Evolutionary conservation across 2,329 filamentous ascomycete species (phyloP).

Genomic region (Stromatinia cepivora): DNA sequence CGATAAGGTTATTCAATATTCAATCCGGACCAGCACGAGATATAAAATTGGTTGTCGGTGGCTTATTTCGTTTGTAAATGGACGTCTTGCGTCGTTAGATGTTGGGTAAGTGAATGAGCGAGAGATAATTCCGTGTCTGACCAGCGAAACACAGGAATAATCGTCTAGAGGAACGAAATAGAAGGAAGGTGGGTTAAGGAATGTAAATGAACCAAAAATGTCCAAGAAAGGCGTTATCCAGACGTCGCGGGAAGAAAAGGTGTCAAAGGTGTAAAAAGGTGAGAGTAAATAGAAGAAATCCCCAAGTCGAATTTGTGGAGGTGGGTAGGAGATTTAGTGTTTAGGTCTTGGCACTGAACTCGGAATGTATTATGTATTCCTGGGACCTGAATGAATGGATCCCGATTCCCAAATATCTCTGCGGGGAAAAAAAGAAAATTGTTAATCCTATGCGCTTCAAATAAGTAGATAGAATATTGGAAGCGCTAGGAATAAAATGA

Average conservation of each 20-base stretch:
- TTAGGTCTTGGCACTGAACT: not conserved
- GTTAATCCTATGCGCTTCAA: not conserved
- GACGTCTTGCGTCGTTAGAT: conserved; percentile 20
- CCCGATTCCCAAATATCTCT: not conserved
- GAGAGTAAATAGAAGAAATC: not conserved
- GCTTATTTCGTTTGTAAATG: not conserved
- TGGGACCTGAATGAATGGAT: conserved; percentile 5
- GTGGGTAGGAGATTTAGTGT: conserved; percentile 1
- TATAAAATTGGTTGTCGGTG: conserved; percentile 7
- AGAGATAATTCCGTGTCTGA: conserved; percentile 23
- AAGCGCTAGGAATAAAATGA: not conserved
- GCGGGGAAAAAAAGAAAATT: not conserved
- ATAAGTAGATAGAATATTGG: not conserved
- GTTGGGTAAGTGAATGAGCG: not conserved
- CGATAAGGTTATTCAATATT: not conserved
- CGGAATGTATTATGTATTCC: conserved; percentile 2
- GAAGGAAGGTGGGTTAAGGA: conserved; percentile 13
- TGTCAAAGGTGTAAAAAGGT: not conserved
- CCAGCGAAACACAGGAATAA: conserved; percentile 21
- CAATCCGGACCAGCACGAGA: conserved; percentile 6
- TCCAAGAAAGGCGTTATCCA: conserved; percentile 5
- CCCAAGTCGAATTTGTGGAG: conserved; percentile 6
- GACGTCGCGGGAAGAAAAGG: conserved; percentile 9
- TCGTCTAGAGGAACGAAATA: not conserved
- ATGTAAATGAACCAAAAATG: conserved; percentile 19